Conservation (phyloP, 768 basidiomycete species). For the Leccinum longicurvipes region DNA sequence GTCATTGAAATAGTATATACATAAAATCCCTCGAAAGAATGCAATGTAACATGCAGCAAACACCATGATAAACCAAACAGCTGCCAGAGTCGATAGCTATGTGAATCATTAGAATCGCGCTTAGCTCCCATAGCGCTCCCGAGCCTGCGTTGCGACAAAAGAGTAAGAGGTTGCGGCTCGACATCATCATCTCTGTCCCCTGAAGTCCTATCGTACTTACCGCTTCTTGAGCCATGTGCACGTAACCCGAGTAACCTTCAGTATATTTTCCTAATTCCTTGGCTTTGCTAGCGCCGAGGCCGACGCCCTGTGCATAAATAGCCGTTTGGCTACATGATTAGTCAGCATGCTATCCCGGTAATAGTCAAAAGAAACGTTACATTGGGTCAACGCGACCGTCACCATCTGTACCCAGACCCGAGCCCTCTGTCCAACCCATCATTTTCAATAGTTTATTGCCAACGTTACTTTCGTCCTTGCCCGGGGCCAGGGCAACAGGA, state of each 20-base stretch:
- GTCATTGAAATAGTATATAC: slow-evolving; percentile 12
- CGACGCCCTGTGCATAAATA: slow-evolving; percentile 84
- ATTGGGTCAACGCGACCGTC: slow-evolving; percentile 89
- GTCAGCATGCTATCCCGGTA: slow-evolving; percentile 6
- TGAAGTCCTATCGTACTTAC: slow-evolving; percentile 38
- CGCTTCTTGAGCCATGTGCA: slow-evolving; percentile 69
- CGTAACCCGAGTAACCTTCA: slow-evolving; percentile 67
- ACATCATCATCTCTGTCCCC: slow-evolving; percentile 21
- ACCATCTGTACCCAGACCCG: slow-evolving; percentile 76
- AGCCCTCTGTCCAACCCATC: slow-evolving; percentile 97
- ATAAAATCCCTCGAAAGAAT: slow-evolving; percentile 20
- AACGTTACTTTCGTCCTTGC: slow-evolving; percentile 78
- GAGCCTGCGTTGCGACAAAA: slow-evolving; percentile 29
- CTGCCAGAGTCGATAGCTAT: slow-evolving; percentile 8
- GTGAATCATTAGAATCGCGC: slow-evolving; percentile 9
- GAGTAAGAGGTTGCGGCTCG: slow-evolving; percentile 23
- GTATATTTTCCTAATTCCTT: slow-evolving; percentile 74
- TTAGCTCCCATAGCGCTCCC: slow-evolving; percentile 35
- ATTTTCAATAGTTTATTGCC: slow-evolving; percentile 93
- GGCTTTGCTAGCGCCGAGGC: slow-evolving; percentile 90
- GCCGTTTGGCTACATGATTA: slow-evolving; percentile 61
- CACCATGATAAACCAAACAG: slow-evolving; percentile 14
- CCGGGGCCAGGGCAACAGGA: slow-evolving; percentile 63
- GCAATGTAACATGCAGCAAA: slow-evolving; percentile 10
- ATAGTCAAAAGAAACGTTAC: slow-evolving; percentile 34